Conservation (phyloP, 2,329 filamentous ascomycete genomes). For the Ambrosiella xylebori region DNA sequence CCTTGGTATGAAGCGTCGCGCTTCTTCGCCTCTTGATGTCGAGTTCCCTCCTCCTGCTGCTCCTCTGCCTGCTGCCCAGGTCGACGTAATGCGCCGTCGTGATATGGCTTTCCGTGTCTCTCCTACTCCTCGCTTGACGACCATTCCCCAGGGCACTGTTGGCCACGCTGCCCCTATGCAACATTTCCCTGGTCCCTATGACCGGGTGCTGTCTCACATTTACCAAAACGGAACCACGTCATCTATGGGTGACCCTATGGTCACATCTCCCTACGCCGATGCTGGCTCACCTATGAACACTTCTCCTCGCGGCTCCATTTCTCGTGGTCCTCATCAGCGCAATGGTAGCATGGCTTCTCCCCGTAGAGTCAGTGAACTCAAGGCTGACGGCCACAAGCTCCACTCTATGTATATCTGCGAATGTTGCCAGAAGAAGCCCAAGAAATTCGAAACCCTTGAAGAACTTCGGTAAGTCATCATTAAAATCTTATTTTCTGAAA, state of each 20-base stretch:
- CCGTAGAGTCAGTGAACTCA: conserved; percentile 34
- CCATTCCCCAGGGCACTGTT: conserved; percentile 27
- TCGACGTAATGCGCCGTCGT: conserved; percentile 31
- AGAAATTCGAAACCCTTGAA: conserved; percentile 75
- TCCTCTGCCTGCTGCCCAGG: conserved; percentile 23
- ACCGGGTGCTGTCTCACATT: conserved; percentile 29
- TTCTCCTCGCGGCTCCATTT: conserved; percentile 31
- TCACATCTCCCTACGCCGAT: conserved; percentile 27
- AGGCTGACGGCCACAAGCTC: conserved; percentile 30
- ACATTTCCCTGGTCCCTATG: conserved; percentile 26
- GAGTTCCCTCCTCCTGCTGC: conserved; percentile 26
- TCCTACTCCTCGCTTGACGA: conserved; percentile 32
- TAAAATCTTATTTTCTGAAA: background rate
- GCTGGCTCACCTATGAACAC: conserved; percentile 25
- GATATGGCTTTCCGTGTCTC: conserved; percentile 29
- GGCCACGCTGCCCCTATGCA: conserved; percentile 29
- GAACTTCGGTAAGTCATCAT: conserved; percentile 55
- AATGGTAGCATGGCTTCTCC: conserved; percentile 32
- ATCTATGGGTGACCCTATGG: conserved; percentile 31
- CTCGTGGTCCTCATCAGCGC: conserved; percentile 25
- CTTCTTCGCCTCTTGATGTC: conserved; percentile 35
- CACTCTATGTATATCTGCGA: conserved; percentile 56
- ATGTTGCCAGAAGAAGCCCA: conserved; percentile 92
- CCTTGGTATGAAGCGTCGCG: conserved; percentile 37
- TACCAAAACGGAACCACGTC: conserved; percentile 33